phyloP scores from a whole-genome alignment of 805 yeast genomes.

The Lipomyces sp. region DNA sequence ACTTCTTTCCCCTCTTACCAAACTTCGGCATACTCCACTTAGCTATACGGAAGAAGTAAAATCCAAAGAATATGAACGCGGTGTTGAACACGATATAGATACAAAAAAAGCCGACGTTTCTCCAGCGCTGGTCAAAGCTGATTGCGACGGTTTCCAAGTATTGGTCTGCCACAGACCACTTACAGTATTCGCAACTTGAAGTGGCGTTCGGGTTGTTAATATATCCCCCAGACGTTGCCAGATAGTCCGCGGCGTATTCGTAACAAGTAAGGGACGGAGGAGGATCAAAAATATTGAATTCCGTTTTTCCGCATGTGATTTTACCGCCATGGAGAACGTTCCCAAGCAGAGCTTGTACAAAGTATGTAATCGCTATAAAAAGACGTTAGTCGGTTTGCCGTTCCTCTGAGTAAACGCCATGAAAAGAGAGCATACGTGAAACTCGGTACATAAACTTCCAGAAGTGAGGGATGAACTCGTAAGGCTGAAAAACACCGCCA shows the following conservation, averaged over 20 bases:
- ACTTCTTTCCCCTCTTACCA: slow-evolving; percentile 5
- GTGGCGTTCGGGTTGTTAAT: slow-evolving; percentile 31
- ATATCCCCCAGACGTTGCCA: slow-evolving; percentile 39
- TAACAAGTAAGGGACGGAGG: slow-evolving; percentile 65
- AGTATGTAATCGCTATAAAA: slow-evolving; percentile 55
- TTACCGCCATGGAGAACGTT: slow-evolving; percentile 49
- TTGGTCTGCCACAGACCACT: slow-evolving; percentile 20
- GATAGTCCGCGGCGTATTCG: slow-evolving; percentile 47
- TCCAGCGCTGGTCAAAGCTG: slow-evolving; percentile 54
- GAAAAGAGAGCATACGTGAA: slow-evolving; percentile 45
- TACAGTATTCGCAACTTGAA: slow-evolving; percentile 27
- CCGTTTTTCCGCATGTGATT: slow-evolving; percentile 51
- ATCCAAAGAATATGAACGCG: slow-evolving; percentile 17
- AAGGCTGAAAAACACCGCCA: slow-evolving; percentile 68
- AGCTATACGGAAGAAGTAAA: slow-evolving; percentile 14
- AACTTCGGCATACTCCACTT: slow-evolving; percentile 20
- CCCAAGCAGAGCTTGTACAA: slow-evolving; percentile 54
- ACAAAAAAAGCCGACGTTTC: slow-evolving; percentile 59
- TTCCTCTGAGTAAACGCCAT: neutral
- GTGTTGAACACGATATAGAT: slow-evolving; percentile 45
- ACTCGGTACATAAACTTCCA: slow-evolving; percentile 81
- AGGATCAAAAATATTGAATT: slow-evolving; percentile 51
- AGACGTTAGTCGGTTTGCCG: no score
- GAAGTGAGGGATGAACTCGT: slow-evolving; percentile 63
- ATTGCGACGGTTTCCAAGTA: slow-evolving; percentile 39